Evolutionary conservation across 2,329 filamentous ascomycete species (phyloP).

Genomic region (Periconia digitata): DNA sequence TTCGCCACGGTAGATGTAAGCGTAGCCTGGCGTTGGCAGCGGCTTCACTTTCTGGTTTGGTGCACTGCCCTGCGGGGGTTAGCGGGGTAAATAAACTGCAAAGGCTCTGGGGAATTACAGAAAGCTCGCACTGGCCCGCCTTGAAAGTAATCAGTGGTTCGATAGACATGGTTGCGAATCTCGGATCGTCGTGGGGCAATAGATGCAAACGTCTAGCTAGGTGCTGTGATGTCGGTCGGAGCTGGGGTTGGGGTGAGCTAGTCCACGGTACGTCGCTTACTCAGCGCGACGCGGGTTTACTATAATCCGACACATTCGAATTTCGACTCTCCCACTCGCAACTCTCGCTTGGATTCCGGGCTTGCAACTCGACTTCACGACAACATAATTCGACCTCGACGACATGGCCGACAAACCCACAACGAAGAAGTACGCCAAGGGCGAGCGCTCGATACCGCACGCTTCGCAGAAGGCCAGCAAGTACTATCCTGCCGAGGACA

Average conservation of each 20-base stretch:
- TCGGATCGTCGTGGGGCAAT: slow-evolving; percentile 12
- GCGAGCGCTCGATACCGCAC: slow-evolving; percentile 87
- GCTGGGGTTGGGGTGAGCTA: slow-evolving; percentile 6
- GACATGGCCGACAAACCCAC: slow-evolving; percentile 52
- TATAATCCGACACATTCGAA: too few relatives aligned
- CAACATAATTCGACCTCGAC: slow-evolving; percentile 29
- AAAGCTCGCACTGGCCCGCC: slow-evolving; percentile 83
- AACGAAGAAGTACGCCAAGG: slow-evolving; percentile 98
- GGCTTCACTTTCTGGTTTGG: slow-evolving; percentile 66
- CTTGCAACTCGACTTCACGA: too few relatives aligned
- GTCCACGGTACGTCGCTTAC: slow-evolving; percentile 5
- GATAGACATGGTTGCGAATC: slow-evolving; percentile 68
- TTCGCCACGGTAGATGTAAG: slow-evolving; percentile 83
- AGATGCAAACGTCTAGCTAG: slow-evolving; percentile 5
- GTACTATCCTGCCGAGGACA: slow-evolving; percentile 98
- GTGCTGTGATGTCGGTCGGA: slow-evolving; percentile 20
- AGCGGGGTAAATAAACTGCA: slow-evolving; percentile 11
- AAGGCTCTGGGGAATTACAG: slow-evolving; percentile 59
- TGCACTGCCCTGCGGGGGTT: slow-evolving; percentile 23
- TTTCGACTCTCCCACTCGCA: too few relatives aligned
- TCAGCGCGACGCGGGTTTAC: slow-evolving; percentile 6
- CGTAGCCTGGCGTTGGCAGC: slow-evolving; percentile 73
- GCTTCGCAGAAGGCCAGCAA: slow-evolving; percentile 91
- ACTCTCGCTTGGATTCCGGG: slow-evolving; percentile 13
- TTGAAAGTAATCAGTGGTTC: slow-evolving; percentile 92